Evolutionary conservation across 1,284 basidiomycete species (phyloP).

Genomic region (Sporisorium exsertum): DNA sequence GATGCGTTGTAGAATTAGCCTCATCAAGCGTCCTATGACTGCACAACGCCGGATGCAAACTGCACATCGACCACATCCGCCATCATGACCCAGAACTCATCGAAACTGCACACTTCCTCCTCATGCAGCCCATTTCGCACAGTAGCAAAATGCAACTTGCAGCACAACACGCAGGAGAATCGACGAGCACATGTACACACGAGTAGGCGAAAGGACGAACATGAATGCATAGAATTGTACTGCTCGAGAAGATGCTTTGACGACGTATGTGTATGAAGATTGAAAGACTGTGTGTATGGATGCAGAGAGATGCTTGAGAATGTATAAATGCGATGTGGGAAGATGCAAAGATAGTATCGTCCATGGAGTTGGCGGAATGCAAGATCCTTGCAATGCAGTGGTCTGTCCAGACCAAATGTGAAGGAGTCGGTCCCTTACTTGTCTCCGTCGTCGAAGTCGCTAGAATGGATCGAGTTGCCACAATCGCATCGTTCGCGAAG

Average conservation of each 20-base stretch:
- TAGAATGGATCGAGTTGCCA: constrained; percentile 51
- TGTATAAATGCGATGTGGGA: background rate
- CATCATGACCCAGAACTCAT: no score
- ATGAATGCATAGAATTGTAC: background rate
- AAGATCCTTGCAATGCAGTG: background rate
- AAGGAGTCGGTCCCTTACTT: background rate
- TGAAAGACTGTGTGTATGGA: background rate
- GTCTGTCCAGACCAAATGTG: background rate
- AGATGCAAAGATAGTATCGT: background rate
- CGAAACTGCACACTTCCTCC: no score
- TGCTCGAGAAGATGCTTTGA: background rate
- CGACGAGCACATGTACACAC: no score
- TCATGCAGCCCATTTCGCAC: no score
- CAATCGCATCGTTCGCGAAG: constrained; percentile 42
- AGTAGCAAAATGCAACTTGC: no score
- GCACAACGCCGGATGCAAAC: no score
- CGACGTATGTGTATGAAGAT: background rate
- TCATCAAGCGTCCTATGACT: no score
- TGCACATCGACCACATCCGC: no score
- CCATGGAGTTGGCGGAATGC: background rate
- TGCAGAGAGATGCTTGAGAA: constrained; percentile 2
- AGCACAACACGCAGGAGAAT: no score
- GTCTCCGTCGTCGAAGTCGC: constrained; percentile 38
- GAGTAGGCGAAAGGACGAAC: no score
- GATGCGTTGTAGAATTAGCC: no score